phyloP scores from a whole-genome alignment of 306 rosid species.

The Trichosanthes truncata region DNA sequence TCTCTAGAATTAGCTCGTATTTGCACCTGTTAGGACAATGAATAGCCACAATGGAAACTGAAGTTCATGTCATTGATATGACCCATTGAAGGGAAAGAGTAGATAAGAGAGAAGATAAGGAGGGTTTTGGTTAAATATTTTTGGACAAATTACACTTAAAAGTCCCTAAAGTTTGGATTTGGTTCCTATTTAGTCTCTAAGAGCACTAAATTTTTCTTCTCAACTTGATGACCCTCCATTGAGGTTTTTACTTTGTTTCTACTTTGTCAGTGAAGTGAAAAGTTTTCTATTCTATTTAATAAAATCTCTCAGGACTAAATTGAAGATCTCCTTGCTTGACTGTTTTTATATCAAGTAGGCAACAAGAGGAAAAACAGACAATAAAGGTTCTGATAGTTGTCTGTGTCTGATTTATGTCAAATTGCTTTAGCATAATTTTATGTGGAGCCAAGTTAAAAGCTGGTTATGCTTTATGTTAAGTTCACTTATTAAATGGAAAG shows the following conservation, averaged over 20 bases:
- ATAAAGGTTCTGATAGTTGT: background rate
- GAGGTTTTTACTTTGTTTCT: background rate
- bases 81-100: background rate
- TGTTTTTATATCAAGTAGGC: background rate
- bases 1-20: background rate
- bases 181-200: background rate
- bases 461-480: background rate
- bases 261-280: background rate
- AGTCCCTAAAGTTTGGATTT: background rate
- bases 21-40: background rate
- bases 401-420: background rate
- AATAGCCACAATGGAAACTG: background rate
- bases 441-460: constrained; percentile 1
- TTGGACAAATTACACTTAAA: background rate
- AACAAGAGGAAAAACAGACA: background rate
- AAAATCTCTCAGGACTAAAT: background rate
- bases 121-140: background rate
- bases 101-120: background rate
- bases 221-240: background rate
- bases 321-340: background rate
- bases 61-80: background rate
- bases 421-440: background rate
- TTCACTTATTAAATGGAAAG: background rate
- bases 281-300: background rate
- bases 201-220: background rate